Conservation (phyloP, 148 eudicot genomes). For the Nyssa sinensis region DNA sequence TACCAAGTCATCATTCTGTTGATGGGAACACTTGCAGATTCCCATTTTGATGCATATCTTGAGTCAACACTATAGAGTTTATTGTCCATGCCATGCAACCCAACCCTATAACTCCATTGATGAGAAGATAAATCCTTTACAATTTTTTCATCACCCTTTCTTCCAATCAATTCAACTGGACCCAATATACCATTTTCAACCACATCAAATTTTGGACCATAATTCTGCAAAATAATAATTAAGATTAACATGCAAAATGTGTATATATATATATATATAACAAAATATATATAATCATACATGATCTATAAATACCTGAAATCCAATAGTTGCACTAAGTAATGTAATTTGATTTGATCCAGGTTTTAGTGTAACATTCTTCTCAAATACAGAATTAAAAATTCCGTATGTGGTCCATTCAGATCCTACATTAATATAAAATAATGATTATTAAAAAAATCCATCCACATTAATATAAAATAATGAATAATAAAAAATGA, state of each 20-base stretch:
- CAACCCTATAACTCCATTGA: constrained; percentile 50
- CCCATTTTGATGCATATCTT: constrained; percentile 21
- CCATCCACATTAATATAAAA: neutral
- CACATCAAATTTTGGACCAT: constrained; percentile 42
- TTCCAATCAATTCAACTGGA: constrained; percentile 46
- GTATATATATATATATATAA: neutral
- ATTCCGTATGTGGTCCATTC: constrained; percentile 29
- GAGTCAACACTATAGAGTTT: constrained; percentile 17
- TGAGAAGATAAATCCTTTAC: constrained; percentile 40
- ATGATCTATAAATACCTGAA: constrained; percentile 20
- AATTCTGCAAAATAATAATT: constrained; percentile 31
- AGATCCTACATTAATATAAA: constrained; percentile 26
- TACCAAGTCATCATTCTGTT: constrained; percentile 44
- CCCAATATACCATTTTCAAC: constrained; percentile 37
- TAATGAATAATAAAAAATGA: neutral
- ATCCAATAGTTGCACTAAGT: constrained; percentile 59
- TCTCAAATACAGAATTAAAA: constrained; percentile 31
- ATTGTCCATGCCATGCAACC: constrained; percentile 29
- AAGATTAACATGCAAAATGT: neutral
- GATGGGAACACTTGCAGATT: constrained; percentile 20
- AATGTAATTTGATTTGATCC: constrained; percentile 50
- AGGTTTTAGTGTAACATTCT: constrained; percentile 25
- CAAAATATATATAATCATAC: neutral
- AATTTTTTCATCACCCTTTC: constrained; percentile 34
- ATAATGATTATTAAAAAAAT: neutral